These are phyloP conservation scores for Rhodotorula sp. DNA, from an alignment of 1,284 basidiomycete species.

Conservation along the genomic window DNA sequence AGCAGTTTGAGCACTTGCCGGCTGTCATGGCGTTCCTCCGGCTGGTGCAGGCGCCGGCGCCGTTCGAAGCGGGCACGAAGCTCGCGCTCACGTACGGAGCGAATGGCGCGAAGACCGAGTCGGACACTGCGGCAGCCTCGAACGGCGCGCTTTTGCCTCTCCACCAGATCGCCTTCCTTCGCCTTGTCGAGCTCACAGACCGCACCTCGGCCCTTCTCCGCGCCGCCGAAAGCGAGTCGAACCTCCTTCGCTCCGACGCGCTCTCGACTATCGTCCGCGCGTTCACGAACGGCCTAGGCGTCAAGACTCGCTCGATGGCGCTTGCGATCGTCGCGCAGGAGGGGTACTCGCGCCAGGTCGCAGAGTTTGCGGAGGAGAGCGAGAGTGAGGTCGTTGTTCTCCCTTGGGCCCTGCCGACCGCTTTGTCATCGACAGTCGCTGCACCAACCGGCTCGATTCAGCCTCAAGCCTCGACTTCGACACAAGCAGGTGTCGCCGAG, in stretches of 20 bases:
- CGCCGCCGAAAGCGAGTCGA: constrained; percentile 66
- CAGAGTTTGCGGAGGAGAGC: constrained; percentile 60
- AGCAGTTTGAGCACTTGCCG: constrained; percentile 79
- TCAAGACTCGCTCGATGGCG: constrained; percentile 60
- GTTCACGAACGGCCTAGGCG: constrained; percentile 70
- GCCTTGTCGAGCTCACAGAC: constrained; percentile 82
- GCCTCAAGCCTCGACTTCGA: background rate
- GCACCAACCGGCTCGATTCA: constrained; percentile 2
- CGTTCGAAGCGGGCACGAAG: background rate
- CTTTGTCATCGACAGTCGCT: background rate
- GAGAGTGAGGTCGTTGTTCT: constrained; percentile 72
- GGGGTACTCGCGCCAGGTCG: constrained; percentile 67
- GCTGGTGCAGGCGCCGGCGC: constrained; percentile 50
- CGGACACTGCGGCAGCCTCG: constrained; percentile 12
- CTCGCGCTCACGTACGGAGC: background rate
- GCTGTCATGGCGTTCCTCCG: constrained; percentile 57
- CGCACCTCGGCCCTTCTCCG: constrained; percentile 82
- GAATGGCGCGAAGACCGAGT: constrained; percentile 22
- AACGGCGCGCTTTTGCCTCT: background rate
- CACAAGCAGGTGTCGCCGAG: constrained; percentile 39
- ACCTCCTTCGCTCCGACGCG: constrained; percentile 70
- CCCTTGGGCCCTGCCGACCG: constrained; percentile 63
- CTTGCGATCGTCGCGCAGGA: constrained; percentile 68
- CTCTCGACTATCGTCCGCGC: constrained; percentile 75
- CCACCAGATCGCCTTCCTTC: constrained; percentile 54